Conservation (phyloP, 257 asterid species). For the Nicotiana knightiana region DNA sequence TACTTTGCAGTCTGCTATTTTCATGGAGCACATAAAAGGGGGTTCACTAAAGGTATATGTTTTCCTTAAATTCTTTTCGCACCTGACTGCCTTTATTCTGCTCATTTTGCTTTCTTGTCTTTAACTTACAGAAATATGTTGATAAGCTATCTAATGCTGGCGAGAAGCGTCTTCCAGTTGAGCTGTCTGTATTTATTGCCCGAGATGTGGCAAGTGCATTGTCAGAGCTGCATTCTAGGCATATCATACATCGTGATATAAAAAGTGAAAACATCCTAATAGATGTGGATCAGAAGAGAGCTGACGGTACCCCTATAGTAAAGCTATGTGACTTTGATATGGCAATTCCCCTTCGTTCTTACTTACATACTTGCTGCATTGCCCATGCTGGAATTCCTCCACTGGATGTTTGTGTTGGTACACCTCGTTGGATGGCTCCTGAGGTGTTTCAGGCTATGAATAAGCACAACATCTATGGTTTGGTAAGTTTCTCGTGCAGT, state of each 20-base stretch:
- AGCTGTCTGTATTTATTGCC: slow-evolving; percentile 53
- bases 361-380: slow-evolving; percentile 81
- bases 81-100: neutral
- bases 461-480: slow-evolving; percentile 34
- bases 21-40: slow-evolving; percentile 88
- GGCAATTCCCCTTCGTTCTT: slow-evolving; percentile 75
- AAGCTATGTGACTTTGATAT: slow-evolving; percentile 90
- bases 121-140: slow-evolving; percentile 46
- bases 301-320: slow-evolving; percentile 71
- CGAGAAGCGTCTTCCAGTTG: slow-evolving; percentile 46
- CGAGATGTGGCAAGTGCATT: slow-evolving; percentile 73
- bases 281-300: slow-evolving; percentile 59
- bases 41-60: slow-evolving; percentile 78
- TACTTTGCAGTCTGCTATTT: slow-evolving; percentile 55
- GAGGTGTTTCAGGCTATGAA: slow-evolving; percentile 51
- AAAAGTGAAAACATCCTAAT: slow-evolving; percentile 81
- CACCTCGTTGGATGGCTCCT: slow-evolving; percentile 99
- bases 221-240: slow-evolving; percentile 64
- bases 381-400: slow-evolving; percentile 83
- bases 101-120: neutral
- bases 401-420: slow-evolving; percentile 86
- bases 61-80: neutral
- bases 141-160: slow-evolving; percentile 53
- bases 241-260: slow-evolving; percentile 88
- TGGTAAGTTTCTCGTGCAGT: slow-evolving; percentile 28